phyloP scores from a whole-genome alignment of 1,139 yeast species.

The Hemisphaericaspora subhashii region DNA sequence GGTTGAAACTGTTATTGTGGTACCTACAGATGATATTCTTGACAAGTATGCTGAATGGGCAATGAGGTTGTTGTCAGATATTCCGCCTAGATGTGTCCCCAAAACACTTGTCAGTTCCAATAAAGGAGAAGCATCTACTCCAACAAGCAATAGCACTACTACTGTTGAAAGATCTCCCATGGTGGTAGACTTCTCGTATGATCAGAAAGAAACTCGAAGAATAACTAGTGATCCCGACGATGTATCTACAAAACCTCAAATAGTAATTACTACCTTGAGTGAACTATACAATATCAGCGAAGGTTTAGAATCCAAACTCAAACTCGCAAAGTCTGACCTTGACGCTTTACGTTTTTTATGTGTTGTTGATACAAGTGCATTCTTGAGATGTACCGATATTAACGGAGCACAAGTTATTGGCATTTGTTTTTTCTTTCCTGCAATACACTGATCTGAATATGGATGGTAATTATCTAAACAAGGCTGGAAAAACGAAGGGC shows the following conservation, averaged over 20 bases:
- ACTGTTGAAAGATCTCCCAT: conserved; percentile 24
- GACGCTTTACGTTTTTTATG: conserved; percentile 19
- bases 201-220: conserved; percentile 1
- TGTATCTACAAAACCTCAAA: conserved; percentile 19
- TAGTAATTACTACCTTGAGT: conserved; percentile 23
- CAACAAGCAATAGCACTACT: no score
- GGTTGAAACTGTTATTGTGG: conserved; percentile 26
- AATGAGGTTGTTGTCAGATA: conserved; percentile 19
- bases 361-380: conserved; percentile 26
- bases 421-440: no score
- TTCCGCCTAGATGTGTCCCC: conserved; percentile 2
- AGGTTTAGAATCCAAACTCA: conserved; percentile 1
- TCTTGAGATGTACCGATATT: conserved; percentile 17
- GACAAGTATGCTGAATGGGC: conserved; percentile 19
- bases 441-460: no score
- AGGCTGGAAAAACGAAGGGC: conserved; percentile 1
- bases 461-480: no score
- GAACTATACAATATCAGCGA: conserved; percentile 6
- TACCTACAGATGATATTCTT: conserved; percentile 28
- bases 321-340: conserved; percentile 5
- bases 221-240: conserved; percentile 5
- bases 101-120: neutral
- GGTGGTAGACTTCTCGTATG: conserved; percentile 17
- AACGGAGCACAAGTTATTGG: conserved; percentile 4
- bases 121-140: no score